Evolutionary conservation across 768 basidiomycete species (phyloP), one percentile per base, ranked within the genome.

Genomic region (Termitomyces sp.): DNA sequence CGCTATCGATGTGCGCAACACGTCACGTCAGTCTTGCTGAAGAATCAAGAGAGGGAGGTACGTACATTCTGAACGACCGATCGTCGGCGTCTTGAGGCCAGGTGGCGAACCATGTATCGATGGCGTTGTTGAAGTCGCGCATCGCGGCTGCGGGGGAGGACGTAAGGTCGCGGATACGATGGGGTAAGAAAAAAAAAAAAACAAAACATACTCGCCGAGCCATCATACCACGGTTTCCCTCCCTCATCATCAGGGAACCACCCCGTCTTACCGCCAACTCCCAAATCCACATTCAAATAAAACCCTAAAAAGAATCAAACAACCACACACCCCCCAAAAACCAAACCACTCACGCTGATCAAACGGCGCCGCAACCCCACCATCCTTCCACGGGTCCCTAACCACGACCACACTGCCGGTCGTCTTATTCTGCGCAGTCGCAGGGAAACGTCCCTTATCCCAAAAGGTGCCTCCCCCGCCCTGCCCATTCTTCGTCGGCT

Each of bases 191-290:
- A 40, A 53, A 45, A 24, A 34, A 45, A 56, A 41, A 6, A 3
- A 42, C 32, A 34, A 45, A 3, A 75, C 77, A 42, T 61, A 82
- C 80, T 78, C 41, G 58, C 60, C 34, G 79, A 79, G 1, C 76
- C 79, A 65, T 92, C 88, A 52, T 85, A 71, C 90, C 90, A 91
- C 15, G 88, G 85, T 67, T 93, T 91, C 52, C 68, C 75, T 35
- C 88, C 90, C 3, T 82, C 71, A 6, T 74, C 77, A 64, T 96
- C 93, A 0, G 89, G 89, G 80, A 94, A 95, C 88, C 87, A 94
- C 22, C 93, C 93, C 57, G 81, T 85, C 51, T 88, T 93, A 0
- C 90, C 91, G 0, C 93, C 93, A 0, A 77, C 90, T 0, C 85
- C 88, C 9, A 94, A 71, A 60, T 87, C 75, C 53, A 94, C 73